Base-by-base conservation (phyloP, 2,329 filamentous ascomycete species). In the Diplodia seriata region DNA sequence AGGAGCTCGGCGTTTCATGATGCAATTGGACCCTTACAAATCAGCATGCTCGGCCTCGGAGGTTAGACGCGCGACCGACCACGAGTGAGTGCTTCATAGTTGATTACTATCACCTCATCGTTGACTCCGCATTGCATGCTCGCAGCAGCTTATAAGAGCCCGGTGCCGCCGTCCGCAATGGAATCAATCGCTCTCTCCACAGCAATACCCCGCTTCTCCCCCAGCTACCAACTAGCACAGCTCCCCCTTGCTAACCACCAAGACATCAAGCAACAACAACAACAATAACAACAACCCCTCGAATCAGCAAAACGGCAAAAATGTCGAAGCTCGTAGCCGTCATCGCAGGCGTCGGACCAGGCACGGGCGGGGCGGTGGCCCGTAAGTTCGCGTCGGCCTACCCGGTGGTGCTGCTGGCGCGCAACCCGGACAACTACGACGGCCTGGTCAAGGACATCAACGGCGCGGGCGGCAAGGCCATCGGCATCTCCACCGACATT, bases 361-460 rank as follows among this genome's bases (percentile, higher is more conserved):
- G 91, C 69, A 93, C 85, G n/a, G 87, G 87, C 31, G 86, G 87
- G 15, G 82, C 85, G 2, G 83, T 90, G 15, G 87, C 87, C 38
- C 83, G 86, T 67, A 85, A 82, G 68, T 90, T 90, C 72, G 85
- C 85, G 38, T 75, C 87, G 70, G 74, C 85, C 9, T 95, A 94
- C 74, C 87, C 90, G 0, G 89, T 94, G 1, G 89, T 91, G 1
- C 83, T 94, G 1, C 85, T 94, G n/a, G 88, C 91, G 14, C 89
- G 91, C 61, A 87, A 82, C 18, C 84, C 88, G 0, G 84, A 87
- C 51, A 91, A 85, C 77, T 92, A 89, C 79, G 83, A 87, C 67
- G 80, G 83, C n/a, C 83, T 92, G 2, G 89, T 91, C 7, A 76
- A 85, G 2, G 90, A 92, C 72, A 93, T 95, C 79, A 88, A 88